phyloP scores from a whole-genome alignment of 2,329 filamentous ascomycete genomes.

The Hansfordia pulvinata region DNA sequence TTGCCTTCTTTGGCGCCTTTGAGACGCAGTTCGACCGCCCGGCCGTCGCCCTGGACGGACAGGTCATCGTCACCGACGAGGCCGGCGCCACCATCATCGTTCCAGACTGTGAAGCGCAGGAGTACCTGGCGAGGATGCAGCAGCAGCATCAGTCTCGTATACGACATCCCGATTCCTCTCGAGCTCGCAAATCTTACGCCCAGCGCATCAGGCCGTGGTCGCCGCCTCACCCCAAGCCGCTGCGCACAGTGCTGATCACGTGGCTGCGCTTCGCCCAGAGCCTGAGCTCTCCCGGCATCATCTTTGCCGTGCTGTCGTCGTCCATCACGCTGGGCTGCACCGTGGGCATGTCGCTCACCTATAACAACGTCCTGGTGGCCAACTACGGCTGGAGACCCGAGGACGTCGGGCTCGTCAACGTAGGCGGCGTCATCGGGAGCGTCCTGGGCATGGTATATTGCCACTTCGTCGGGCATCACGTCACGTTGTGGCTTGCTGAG shows the following conservation, averaged over 20 bases:
- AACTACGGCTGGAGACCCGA: conserved; percentile 18
- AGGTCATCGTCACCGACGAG: conserved; percentile 21
- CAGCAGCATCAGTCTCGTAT: too few relatives aligned
- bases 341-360: conserved; percentile 22
- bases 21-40: conserved; percentile 24
- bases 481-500: conserved; percentile 8
- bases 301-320: conserved; percentile 21
- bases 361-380: conserved; percentile 19
- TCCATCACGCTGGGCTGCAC: conserved; percentile 21
- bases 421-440: conserved; percentile 28
- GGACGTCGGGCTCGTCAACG: conserved; percentile 29
- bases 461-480: conserved; percentile 7
- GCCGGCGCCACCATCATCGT: conserved; percentile 21
- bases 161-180: conserved; percentile 1
- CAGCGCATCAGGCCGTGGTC: conserved; percentile 19
- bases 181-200: conserved; percentile 4
- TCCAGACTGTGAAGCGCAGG: conserved; percentile 14
- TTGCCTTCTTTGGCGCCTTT: conserved; percentile 22
- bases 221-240: conserved; percentile 6
- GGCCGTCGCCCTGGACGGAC: conserved; percentile 17
- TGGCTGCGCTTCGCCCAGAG: conserved; percentile 8
- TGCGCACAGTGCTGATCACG: conserved; percentile 4
- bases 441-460: conserved; percentile 15
- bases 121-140: conserved; percentile 9
- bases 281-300: conserved; percentile 19